These are phyloP conservation scores for Discostella stelligeroides DNA, from an alignment of 108 stramenopile species.

Conservation along the genomic window DNA sequence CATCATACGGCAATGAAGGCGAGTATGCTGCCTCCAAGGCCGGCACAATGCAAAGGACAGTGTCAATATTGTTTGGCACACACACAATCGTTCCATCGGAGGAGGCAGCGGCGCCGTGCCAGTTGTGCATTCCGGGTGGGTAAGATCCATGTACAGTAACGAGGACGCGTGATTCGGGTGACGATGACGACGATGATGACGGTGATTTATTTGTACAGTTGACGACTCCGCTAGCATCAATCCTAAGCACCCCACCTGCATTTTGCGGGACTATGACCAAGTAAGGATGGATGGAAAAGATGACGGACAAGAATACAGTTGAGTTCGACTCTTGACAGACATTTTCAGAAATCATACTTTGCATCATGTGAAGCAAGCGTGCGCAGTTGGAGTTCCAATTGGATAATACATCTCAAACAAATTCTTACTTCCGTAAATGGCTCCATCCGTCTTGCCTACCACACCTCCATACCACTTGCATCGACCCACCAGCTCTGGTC, in stretches of 20 bases:
- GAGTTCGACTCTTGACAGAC: too few species aligned
- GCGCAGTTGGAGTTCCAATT: too few species aligned
- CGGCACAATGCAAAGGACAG: constrained; percentile 72
- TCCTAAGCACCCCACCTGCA: constrained; percentile 52
- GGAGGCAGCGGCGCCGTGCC: constrained; percentile 80
- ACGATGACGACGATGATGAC: background rate
- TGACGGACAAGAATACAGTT: background rate
- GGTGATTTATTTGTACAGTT: background rate
- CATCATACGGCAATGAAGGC: background rate
- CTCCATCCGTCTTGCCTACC: constrained; percentile 70
- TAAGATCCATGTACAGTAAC: constrained; percentile 74
- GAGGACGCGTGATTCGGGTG: constrained; percentile 29
- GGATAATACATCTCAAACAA: too few species aligned
- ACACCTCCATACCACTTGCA: constrained; percentile 93
- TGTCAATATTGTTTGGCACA: constrained; percentile 81
- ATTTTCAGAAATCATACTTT: background rate
- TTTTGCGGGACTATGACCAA: constrained; percentile 67
- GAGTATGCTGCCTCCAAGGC: constrained; percentile 30
- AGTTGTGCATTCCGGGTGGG: constrained; percentile 68
- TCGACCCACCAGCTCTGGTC: constrained; percentile 61
- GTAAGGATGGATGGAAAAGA: too few species aligned
- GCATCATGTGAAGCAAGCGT: too few species aligned
- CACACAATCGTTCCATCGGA: constrained; percentile 73
- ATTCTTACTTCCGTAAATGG: constrained; percentile 69
- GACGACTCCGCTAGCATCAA: constrained; percentile 56